Evolutionary conservation across 345 rosid genomes (phyloP).

Genomic region (rapeseed (Brassica napus)): Da-Ae NC_063442.1:2518001-2518500

Average conservation of each 20-base stretch:
- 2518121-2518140: neutral
- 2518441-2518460: neutral
- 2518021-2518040: neutral
- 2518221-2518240: constrained; percentile 2
- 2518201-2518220: constrained; percentile 25
- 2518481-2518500: neutral
- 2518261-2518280: constrained; percentile 1
- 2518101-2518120: constrained; percentile 9
- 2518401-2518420: neutral
- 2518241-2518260: constrained; percentile 14
- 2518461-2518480: neutral
- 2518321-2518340: neutral
- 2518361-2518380: neutral
- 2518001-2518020: neutral
- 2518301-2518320: constrained; percentile 14
- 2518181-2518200: constrained; percentile 28
- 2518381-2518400: neutral
- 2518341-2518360: neutral
- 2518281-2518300: neutral
- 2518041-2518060: constrained; percentile 17
- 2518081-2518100: constrained; percentile 12
- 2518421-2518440: neutral
- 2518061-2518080: constrained; percentile 3
- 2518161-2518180: constrained; percentile 22
- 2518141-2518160: constrained; percentile 21